Evolutionary conservation across 2,329 filamentous ascomycete genomes (phyloP).

Genomic region (Alternaria triticina): DNA sequence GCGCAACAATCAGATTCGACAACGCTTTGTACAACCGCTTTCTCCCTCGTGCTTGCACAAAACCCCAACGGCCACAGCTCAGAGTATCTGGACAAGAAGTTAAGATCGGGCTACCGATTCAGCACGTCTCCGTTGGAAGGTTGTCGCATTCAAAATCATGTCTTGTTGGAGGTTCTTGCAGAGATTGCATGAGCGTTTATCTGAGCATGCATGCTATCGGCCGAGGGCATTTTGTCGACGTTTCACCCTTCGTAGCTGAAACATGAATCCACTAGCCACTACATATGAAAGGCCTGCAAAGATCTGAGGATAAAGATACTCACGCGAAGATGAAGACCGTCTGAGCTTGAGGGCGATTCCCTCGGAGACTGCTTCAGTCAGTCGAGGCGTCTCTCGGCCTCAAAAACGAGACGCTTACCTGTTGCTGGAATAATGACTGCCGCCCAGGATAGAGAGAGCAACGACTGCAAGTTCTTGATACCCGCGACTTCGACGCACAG

Average conservation of each 20-base stretch:
- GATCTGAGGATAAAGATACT: constrained; percentile 50
- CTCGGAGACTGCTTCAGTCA: constrained; percentile 33
- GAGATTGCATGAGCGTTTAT: background rate
- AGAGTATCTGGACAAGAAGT: constrained; percentile 14
- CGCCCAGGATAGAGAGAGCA: constrained; percentile 50
- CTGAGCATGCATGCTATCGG: background rate
- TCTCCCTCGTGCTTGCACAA: constrained; percentile 17
- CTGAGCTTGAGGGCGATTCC: constrained; percentile 52
- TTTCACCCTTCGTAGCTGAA: constrained; percentile 19
- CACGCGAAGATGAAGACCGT: constrained; percentile 24
- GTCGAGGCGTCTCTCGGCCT: background rate
- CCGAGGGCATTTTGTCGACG: background rate
- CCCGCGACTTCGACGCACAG: constrained; percentile 52
- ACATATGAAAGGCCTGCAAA: constrained; percentile 47
- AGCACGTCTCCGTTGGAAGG: constrained; percentile 6
- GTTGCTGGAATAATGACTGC: constrained; percentile 47
- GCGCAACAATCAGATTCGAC: background rate
- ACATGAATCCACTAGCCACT: constrained; percentile 43
- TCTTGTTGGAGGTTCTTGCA: constrained; percentile 12
- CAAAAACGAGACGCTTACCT: constrained; percentile 29
- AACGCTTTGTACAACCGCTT: constrained; percentile 21
- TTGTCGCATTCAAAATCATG: constrained; percentile 17
- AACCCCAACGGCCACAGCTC: constrained; percentile 13
- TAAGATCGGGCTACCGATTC: constrained; percentile 17
- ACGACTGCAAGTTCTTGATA: constrained; percentile 49